Conservation (phyloP, 2,329 filamentous ascomycete genomes). For the Geoglossum cookeanum region DNA sequence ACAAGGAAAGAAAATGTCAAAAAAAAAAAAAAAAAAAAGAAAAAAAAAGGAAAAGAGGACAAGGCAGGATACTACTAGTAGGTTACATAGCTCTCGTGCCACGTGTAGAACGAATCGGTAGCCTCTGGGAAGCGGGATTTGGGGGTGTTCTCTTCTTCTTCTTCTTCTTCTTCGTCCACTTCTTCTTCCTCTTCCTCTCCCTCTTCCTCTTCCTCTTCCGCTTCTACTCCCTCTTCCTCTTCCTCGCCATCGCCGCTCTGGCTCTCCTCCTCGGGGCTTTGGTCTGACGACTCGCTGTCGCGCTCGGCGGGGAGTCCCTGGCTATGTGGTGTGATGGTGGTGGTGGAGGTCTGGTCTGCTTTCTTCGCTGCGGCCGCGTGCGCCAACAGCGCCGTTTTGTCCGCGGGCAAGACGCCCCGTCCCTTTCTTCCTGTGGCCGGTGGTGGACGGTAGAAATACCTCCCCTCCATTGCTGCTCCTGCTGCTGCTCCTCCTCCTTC, state of each 20-base stretch:
- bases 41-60: not conserved
- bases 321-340: no score
- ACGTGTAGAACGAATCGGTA: not conserved
- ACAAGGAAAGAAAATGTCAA: not conserved
- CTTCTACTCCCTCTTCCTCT: not conserved
- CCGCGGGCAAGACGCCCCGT: not conserved
- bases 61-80: not conserved
- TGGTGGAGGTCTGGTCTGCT: no score
- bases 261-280: no score
- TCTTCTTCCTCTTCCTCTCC: not conserved
- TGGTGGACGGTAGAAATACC: not conserved
- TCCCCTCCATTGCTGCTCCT: no score
- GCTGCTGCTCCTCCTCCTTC: no score
- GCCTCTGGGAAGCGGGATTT: not conserved
- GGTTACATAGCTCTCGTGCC: not conserved
- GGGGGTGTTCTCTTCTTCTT: no score
- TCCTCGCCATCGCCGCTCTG: not conserved
- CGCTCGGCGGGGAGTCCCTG: no score
- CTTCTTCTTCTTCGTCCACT: not conserved
- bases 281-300: no score
- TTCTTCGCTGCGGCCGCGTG: no score
- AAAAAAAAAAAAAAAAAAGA: not conserved
- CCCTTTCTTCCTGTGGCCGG: not conserved
- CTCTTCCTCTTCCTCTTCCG: not conserved
- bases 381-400: not conserved